Percentiles rank a stretch among this genome's conserved stretches.
These are phyloP conservation scores for Beta macrorhiza DNA, from an alignment of 179 eudicot species.

Conservation along the genomic window DNA sequence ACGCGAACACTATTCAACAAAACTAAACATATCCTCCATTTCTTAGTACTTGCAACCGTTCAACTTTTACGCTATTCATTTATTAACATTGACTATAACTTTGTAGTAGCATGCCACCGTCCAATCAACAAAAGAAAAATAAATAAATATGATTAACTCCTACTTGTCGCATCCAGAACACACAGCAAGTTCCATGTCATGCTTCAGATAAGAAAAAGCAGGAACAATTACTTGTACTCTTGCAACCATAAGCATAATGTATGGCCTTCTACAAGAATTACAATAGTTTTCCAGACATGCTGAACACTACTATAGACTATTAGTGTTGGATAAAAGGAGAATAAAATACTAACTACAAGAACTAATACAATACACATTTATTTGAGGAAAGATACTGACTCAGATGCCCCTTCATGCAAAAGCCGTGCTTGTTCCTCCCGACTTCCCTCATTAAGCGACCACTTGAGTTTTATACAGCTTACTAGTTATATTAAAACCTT, in stretches of 20 bases:
- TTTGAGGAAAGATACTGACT: constrained; percentile 43
- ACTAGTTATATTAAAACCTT: no score
- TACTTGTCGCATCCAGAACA: neutral
- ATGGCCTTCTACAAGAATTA: neutral
- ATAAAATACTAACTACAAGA: no score
- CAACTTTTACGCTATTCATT: no score
- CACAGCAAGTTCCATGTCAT: neutral
- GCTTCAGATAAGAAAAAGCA: neutral
- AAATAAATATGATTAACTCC: neutral
- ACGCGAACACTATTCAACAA: no score
- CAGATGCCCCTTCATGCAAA: constrained; percentile 61
- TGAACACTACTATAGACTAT: neutral
- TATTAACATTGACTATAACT: neutral
- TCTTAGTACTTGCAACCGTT: no score
- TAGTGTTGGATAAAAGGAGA: neutral
- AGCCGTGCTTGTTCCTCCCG: constrained; percentile 90
- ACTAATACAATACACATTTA: neutral
- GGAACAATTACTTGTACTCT: neutral
- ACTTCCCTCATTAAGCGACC: constrained; percentile 97
- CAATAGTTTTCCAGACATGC: neutral
- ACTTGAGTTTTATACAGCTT: constrained; percentile 25
- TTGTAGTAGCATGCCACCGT: neutral
- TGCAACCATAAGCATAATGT: neutral
- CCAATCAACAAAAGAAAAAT: neutral
- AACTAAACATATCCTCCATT: neutral